Base-by-base conservation (phyloP, 768 basidiomycete genomes). In the Podaxis sp. region DNA sequence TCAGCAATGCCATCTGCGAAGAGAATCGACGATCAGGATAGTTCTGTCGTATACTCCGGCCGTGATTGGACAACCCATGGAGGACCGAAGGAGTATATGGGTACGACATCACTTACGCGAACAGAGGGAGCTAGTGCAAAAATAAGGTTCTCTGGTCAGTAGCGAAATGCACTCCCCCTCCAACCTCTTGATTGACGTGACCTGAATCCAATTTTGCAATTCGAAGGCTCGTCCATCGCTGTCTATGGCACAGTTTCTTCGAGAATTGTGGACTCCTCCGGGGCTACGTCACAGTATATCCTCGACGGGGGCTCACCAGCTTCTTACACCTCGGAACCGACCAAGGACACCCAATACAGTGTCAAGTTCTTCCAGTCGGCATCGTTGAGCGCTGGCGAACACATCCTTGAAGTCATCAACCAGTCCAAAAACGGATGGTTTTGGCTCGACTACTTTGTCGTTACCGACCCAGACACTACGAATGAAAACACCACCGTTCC, bases 161-260 rank as follows among this genome's bases (percentile, higher is more conserved):
- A 2, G 15, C 15, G 3, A 17, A 54, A 40, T 36, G 13, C 26
- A 19, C 46, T 19, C 7, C 7, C 9, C 4, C 17, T 51, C 15
- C 3, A 24, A 24, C 3, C 11, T 30, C 1, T 26, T 52, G n/a
- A 39, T 13, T 59, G 33, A 59, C 36, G 8, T 33, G 22, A 51
- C 42, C 3, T 6, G n/a, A 19, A 6, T 17, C 15, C 39, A 17
- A 44, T 44, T 30, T 30, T 30, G 6, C 4, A 52, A 39, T 19
- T 52, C 30, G 40, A 22, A 61, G 60, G 60, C 11, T 33, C 60
- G 4, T 54, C 60, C 26, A 54, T 61, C 13, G 53, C 42, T 61
- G 60, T 61, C 52, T 61, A 61, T 9, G 53, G 60, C 30, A 61
- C 42, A n/a, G 28, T 55, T 11, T 61, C 60, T 61, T 2, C 40